A percentile compares a stretch with the other conserved stretches of the same genome.
Evolutionary conservation across 2,329 filamentous ascomycete genomes (phyloP).

Genomic region (Aspergillus aculeatus): DNA sequence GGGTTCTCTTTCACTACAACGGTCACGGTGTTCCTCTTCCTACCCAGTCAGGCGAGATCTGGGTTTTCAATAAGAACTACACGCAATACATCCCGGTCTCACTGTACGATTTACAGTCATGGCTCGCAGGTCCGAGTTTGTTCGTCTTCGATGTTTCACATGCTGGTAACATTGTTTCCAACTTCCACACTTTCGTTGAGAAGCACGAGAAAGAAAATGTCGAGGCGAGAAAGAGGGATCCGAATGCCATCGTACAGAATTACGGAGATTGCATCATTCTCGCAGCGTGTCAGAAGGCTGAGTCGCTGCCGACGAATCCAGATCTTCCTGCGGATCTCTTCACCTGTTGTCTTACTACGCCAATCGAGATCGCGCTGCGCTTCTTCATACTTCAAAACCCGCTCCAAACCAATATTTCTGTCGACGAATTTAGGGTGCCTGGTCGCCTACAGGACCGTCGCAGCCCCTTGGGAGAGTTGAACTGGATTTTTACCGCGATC

Average conservation of each 20-base stretch:
- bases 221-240: slow-evolving; percentile 72
- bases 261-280: slow-evolving; percentile 90
- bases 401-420: slow-evolving; percentile 63
- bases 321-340: slow-evolving; percentile 92
- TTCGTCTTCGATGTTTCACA: slow-evolving; percentile 99
- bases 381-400: slow-evolving; percentile 97
- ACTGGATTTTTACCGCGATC: slow-evolving; percentile 99
- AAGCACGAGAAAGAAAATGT: slow-evolving; percentile 90
- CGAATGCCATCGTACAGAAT: slow-evolving; percentile 59
- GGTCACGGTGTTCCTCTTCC: slow-evolving; percentile 96
- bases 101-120: slow-evolving; percentile 89
- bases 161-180: slow-evolving; percentile 90
- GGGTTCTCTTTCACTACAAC: slow-evolving; percentile 97
- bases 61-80: slow-evolving; percentile 99
- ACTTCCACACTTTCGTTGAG: slow-evolving; percentile 90
- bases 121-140: slow-evolving; percentile 91
- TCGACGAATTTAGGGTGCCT: slow-evolving; percentile 83
- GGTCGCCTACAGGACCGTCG: slow-evolving; percentile 88
- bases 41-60: slow-evolving; percentile 93
- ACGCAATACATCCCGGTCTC: slow-evolving; percentile 98
- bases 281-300: slow-evolving; percentile 84
- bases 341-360: slow-evolving; percentile 91
- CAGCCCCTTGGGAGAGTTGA: slow-evolving; percentile 91
- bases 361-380: slow-evolving; percentile 94
- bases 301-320: slow-evolving; percentile 93